Evolutionary conservation across 163 green algal species (phyloP), one percentile per base, ranked within the genome.

Genomic region (Scenedesmus sp.): DNA sequence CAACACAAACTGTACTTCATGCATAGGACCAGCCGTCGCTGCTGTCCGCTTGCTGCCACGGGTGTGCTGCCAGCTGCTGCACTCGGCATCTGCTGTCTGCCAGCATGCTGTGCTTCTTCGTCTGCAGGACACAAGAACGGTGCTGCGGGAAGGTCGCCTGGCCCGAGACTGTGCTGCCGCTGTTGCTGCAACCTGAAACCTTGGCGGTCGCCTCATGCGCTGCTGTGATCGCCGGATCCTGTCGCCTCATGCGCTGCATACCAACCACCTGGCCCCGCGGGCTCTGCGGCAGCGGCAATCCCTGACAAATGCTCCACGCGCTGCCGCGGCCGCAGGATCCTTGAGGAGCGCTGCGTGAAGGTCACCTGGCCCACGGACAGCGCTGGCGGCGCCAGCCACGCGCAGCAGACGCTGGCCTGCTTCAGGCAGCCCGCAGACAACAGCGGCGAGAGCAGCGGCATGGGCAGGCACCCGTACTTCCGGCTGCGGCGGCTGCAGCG

Each of bases 381-480:
- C 18, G 81, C 22, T 1, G 35, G 37, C 1, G 37, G 61, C 22
- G 43, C 13, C 43, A 53, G 78, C 46, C n/a, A 53, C 15, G 43
- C 10, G 7, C 72, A 90, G 46, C 91, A 92, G 89, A 92, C 91
- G 81, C 87, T 92, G 24, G 61, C 92, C 0, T 88, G 78, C 65
- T 93, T 95, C 79, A 76, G 42, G 12, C 51, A 35, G n/a, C 44
- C 68, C 37, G 51, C 33, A 59, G 81, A 49, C 70, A 85, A 61
- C 56, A 76, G 33, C 46, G 90, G 46, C 18, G 87, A 95, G 89
- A 96, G 43, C 44, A 94, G 83, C 33, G 96, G 93, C 24, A 70
- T 93, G 40, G 93, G 94, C 26, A 92, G 97, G 18, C 95, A 97
- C 84, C 91, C 93, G 0, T 98, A 93, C 93, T 98, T 98, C 91